These are phyloP conservation scores for Umbilicus rupestris DNA, from an alignment of 164 flowering plant genomes.

Conservation along the genomic window DNA sequence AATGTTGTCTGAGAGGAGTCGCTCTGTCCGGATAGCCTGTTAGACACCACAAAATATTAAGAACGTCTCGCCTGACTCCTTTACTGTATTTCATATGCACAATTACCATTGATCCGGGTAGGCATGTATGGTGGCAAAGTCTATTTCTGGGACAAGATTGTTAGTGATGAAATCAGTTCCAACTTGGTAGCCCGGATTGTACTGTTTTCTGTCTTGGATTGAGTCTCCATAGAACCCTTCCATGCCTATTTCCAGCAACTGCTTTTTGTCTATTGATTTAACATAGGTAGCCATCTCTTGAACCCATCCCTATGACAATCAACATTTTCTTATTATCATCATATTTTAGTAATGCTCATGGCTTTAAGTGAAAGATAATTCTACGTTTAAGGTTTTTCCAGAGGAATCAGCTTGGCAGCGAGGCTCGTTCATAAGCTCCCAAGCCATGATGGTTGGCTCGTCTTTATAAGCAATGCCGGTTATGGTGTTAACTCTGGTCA, in stretches of 20 bases:
- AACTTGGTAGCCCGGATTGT: constrained; percentile 30
- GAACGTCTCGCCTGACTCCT: background rate
- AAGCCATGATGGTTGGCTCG: constrained; percentile 42
- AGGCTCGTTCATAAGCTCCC: constrained; percentile 53
- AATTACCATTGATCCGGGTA: constrained; percentile 37
- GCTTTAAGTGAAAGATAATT: background rate
- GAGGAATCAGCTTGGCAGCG: constrained; percentile 36
- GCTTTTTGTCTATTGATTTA: constrained; percentile 34
- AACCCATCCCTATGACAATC: constrained; percentile 28
- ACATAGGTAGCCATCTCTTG: constrained; percentile 40
- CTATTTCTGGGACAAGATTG: constrained; percentile 27
- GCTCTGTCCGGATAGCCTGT: constrained; percentile 24
- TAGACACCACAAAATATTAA: background rate
- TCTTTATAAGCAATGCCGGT: constrained; percentile 28
- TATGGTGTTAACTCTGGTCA: constrained; percentile 33
- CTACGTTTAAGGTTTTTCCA: constrained; percentile 32
- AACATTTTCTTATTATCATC: background rate
- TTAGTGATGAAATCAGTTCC: constrained; percentile 43
- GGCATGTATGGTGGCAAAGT: constrained; percentile 33
- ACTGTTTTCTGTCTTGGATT: constrained; percentile 23
- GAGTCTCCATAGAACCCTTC: constrained; percentile 52
- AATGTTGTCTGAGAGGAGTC: constrained; percentile 18
- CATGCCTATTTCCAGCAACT: constrained; percentile 32
- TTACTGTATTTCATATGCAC: background rate
- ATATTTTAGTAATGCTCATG: background rate